Conservation (phyloP, 768 basidiomycete genomes). For the Naganishia friedmannii region DNA sequence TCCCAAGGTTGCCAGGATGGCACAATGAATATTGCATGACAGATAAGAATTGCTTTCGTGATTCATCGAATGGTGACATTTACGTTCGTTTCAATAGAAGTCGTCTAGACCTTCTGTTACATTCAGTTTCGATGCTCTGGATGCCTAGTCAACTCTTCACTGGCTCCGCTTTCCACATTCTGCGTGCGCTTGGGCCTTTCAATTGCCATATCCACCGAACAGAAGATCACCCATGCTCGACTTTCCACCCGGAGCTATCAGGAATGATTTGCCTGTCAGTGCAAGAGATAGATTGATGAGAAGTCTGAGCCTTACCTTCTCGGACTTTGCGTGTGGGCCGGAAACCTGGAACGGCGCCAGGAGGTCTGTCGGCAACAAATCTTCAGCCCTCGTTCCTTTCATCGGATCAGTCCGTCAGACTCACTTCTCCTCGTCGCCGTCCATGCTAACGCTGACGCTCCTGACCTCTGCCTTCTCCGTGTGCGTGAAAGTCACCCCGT, state of each 20-base stretch:
- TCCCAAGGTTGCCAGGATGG: not conserved
- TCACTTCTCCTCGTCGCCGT: conserved; percentile 34
- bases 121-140: not conserved
- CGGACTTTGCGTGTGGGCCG: conserved; percentile 46
- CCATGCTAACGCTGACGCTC: conserved; percentile 40
- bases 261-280: not conserved
- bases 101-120: no score
- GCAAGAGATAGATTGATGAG: not conserved
- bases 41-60: not conserved
- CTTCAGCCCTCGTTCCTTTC: not conserved
- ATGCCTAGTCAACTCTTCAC: not conserved
- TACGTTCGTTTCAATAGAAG: not conserved
- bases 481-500: conserved; percentile 43
- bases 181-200: no score
- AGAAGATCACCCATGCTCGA: conserved; percentile 16
- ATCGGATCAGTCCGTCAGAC: not conserved
- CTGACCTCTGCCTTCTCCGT: conserved; percentile 44
- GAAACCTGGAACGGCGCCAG: conserved; percentile 17
- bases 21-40: not conserved
- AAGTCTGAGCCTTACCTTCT: conserved; percentile 38
- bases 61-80: not conserved
- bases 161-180: not conserved
- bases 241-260: conserved; percentile 27
- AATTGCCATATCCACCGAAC: conserved; percentile 25
- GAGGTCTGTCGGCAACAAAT: not conserved